Percentiles rank a stretch among this genome's conserved stretches.
phyloP scores from a whole-genome alignment of 2,329 filamentous ascomycete genomes.

The Phialophora chinensis region DNA sequence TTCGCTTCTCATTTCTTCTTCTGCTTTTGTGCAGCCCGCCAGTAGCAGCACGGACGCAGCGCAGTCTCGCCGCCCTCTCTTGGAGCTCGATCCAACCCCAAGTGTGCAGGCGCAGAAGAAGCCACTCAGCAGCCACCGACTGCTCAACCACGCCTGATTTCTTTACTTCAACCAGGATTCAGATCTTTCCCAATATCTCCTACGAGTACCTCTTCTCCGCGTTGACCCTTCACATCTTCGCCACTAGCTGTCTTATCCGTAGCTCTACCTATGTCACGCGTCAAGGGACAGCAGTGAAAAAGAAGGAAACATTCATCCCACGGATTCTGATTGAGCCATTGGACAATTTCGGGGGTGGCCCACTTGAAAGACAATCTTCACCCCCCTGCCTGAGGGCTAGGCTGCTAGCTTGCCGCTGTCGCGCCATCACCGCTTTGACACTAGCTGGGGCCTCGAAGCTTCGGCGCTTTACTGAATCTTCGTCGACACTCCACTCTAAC shows the following conservation, averaged over 20 bases:
- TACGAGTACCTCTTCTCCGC: neutral
- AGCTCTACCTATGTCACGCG: constrained; percentile 20
- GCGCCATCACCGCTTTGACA: constrained; percentile 25
- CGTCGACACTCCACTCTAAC: constrained; percentile 26
- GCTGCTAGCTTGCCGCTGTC: constrained; percentile 33
- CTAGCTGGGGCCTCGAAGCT: constrained; percentile 25
- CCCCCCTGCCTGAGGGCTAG: constrained; percentile 14
- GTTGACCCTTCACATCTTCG: constrained; percentile 10
- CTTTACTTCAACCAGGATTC: neutral
- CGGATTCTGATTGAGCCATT: constrained; percentile 13
- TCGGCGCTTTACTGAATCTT: constrained; percentile 26
- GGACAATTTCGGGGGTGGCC: constrained; percentile 16
- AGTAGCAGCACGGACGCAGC: constrained; percentile 2
- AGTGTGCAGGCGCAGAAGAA: constrained; percentile 11
- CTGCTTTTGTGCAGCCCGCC: constrained; percentile 12
- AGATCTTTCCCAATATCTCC: neutral
- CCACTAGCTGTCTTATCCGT: constrained; percentile 11
- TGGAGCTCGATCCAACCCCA: constrained; percentile 25
- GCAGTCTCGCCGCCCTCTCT: constrained; percentile 18
- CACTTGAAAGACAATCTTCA: constrained; percentile 10
- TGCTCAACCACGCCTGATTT: neutral
- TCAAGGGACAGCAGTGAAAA: constrained; percentile 7
- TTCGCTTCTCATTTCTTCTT: constrained; percentile 22
- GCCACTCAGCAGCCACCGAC: constrained; percentile 20
- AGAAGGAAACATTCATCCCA: constrained; percentile 11